A percentile compares a stretch with the other conserved stretches of the same genome.
Evolutionary conservation across 2,329 filamentous ascomycete genomes (phyloP).

Genomic region (Geosmithia morbida): DNA sequence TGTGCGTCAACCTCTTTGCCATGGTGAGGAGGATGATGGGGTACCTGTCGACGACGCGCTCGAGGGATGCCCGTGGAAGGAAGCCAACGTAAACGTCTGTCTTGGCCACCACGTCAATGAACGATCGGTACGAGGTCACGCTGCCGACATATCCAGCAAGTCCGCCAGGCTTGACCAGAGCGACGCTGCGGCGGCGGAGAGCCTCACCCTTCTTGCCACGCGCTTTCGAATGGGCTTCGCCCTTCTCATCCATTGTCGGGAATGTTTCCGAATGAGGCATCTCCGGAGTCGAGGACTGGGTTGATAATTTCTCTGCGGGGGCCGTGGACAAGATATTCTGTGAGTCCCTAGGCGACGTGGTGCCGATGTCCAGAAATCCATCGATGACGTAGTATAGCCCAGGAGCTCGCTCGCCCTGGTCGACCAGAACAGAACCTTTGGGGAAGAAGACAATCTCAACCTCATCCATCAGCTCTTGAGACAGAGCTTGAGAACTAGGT

Average conservation of each 20-base stretch:
- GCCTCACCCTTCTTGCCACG: conserved; percentile 27
- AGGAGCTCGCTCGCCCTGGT: conserved; percentile 93
- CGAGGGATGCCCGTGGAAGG: conserved; percentile 68
- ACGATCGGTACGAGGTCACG: conserved; percentile 87
- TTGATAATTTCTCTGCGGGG: conserved; percentile 6
- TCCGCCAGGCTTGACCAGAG: conserved; percentile 85
- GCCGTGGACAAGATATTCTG: conserved; percentile 17
- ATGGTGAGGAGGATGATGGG: conserved; percentile 88
- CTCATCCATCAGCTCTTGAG: conserved; percentile 76
- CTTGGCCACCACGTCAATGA: conserved; percentile 92
- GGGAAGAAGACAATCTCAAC: conserved; percentile 97
- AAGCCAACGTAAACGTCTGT: conserved; percentile 98
- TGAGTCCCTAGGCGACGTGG: conserved; percentile 29
- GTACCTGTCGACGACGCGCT: conserved; percentile 84
- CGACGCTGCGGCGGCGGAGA: conserved; percentile 51
- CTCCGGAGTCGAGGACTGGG: background rate
- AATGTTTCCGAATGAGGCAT: conserved; percentile 13
- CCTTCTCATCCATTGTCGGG: conserved; percentile 7
- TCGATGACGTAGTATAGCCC: conserved; percentile 96
- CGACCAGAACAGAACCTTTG: conserved; percentile 83
- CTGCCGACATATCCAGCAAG: conserved; percentile 90
- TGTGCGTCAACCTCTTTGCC: conserved; percentile 83
- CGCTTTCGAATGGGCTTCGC: conserved; percentile 7
- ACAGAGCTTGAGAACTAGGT: conserved; percentile 50
- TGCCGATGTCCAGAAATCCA: conserved; percentile 86